phyloP scores from a whole-genome alignment of 169 alveolate species.

The Cryptosporidium parvum region DNA sequence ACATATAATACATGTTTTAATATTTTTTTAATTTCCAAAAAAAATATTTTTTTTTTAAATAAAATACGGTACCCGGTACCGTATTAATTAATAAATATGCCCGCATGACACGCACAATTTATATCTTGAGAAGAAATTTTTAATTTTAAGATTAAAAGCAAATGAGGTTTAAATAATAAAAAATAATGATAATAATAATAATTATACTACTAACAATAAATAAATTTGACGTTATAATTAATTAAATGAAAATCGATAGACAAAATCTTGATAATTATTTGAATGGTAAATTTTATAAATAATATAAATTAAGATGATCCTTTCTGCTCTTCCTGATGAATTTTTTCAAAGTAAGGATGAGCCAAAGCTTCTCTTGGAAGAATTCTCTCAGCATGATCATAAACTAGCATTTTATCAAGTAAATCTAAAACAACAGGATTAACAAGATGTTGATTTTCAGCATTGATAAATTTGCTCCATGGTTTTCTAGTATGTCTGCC shows the following conservation, averaged over 20 bases:
- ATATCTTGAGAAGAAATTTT: too few relatives aligned
- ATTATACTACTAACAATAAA: neutral
- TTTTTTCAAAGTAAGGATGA: slow-evolving; percentile 95
- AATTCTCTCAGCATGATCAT: slow-evolving; percentile 96
- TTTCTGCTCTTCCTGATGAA: slow-evolving; percentile 76
- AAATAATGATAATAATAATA: neutral
- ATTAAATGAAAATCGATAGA: neutral
- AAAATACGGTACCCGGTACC: too few relatives aligned
- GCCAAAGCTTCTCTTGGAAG: slow-evolving; percentile 98
- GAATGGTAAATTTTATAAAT: neutral
- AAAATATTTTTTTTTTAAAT: too few relatives aligned
- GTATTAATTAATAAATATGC: too few relatives aligned
- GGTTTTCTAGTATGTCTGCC: slow-evolving; percentile 92
- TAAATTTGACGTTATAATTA: neutral
- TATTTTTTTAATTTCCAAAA: too few relatives aligned
- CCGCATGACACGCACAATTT: too few relatives aligned
- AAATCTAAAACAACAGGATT: slow-evolving; percentile 94
- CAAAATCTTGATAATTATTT: neutral
- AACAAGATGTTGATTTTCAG: slow-evolving; percentile 91
- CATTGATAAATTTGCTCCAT: slow-evolving; percentile 93
- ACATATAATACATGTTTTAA: too few relatives aligned
- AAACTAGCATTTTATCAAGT: slow-evolving; percentile 94
- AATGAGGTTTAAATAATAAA: too few relatives aligned
- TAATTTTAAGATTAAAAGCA: too few relatives aligned
- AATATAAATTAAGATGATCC: slow-evolving; percentile 8